Evolutionary conservation across 345 rosid genomes (phyloP).

Genomic region (Acer negundo): DNA sequence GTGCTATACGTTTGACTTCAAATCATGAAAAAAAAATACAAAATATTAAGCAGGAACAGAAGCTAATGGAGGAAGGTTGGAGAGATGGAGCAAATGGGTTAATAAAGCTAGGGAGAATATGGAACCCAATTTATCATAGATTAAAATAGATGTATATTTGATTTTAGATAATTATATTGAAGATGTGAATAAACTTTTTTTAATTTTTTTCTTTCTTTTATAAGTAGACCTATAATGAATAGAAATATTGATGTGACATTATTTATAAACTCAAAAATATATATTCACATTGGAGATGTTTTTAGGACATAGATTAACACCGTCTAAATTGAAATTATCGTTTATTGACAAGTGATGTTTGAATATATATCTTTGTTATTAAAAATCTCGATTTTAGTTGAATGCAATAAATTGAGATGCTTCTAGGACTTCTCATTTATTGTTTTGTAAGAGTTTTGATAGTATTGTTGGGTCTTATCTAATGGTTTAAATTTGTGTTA

Average conservation of each 20-base stretch:
- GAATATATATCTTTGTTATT: neutral
- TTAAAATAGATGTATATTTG: no score
- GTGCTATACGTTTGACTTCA: conserved; percentile 24
- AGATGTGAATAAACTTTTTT: no score
- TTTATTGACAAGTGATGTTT: neutral
- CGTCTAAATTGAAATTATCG: neutral
- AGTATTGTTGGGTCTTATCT: neutral
- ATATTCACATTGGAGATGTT: no score
- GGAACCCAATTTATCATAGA: conserved; percentile 43
- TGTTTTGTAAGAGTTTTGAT: neutral
- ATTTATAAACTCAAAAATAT: no score
- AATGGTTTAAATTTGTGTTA: neutral
- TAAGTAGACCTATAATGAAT: no score
- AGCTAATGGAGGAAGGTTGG: conserved; percentile 7
- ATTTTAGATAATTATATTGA: no score
- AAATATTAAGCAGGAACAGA: neutral
- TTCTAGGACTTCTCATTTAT: neutral
- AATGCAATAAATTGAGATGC: neutral
- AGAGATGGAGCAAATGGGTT: conserved; percentile 29
- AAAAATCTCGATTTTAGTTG: neutral
- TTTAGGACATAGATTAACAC: no score
- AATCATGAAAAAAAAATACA: neutral
- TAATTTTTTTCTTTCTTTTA: no score
- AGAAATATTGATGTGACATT: no score
- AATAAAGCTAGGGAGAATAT: conserved; percentile 43